phyloP scores from a whole-genome alignment of 2,329 filamentous ascomycete species.

The Ophiocordyceps unilateralis region DNA sequence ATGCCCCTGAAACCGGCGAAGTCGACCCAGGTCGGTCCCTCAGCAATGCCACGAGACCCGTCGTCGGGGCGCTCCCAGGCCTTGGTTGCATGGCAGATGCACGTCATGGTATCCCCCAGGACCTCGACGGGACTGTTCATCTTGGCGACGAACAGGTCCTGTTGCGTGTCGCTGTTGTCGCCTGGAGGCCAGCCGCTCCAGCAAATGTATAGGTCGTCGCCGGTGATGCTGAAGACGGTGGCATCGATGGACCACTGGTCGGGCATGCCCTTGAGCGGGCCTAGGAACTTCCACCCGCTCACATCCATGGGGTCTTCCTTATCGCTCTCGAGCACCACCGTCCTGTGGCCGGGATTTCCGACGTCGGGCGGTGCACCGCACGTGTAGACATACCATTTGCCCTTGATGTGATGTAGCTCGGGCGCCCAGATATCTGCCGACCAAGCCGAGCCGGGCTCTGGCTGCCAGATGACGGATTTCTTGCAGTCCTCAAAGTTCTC shows the following conservation, averaged over 20 bases:
- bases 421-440: conserved; percentile 9
- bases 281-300: conserved; percentile 3
- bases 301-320: conserved; percentile 3
- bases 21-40: conserved; percentile 4
- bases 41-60: conserved; percentile 3
- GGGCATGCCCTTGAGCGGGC: conserved; percentile 5
- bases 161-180: conserved; percentile 4
- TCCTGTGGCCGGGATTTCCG: conserved; percentile 1
- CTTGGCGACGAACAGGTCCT: conserved; percentile 3
- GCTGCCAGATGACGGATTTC: conserved; percentile 11
- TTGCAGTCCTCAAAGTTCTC: conserved; percentile 12
- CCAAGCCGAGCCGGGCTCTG: conserved; percentile 5
- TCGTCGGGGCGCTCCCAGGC: conserved; percentile 4
- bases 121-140: conserved; percentile 2
- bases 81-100: conserved; percentile 3
- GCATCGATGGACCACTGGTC: conserved; percentile 5
- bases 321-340: conserved; percentile 2
- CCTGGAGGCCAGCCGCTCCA: conserved; percentile 5
- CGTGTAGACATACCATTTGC: conserved; percentile 9
- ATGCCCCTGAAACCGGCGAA: conserved; percentile 4
- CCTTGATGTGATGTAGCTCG: conserved; percentile 7
- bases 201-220: conserved; percentile 5
- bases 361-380: conserved; percentile 1
- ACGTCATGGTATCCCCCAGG: neutral
- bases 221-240: conserved; percentile 5